Evolutionary conservation across 345 rosid genomes (phyloP), one percentile per base, ranked within the genome.

Genomic region (Eucalyptus viminalis): DNA sequence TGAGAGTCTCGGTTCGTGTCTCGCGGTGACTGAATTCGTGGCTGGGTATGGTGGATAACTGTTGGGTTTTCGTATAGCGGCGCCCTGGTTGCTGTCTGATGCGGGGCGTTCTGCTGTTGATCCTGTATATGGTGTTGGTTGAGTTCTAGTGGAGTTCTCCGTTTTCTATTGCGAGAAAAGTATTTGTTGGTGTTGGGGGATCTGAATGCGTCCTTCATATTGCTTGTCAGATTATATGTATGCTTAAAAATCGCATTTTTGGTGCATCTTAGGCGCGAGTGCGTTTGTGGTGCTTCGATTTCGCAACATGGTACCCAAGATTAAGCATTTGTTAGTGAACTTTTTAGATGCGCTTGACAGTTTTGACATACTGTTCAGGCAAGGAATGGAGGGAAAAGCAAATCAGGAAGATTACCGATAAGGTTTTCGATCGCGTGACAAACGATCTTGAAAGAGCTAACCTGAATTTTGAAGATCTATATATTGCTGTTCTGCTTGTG

Each of bases 361-460:
- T 19, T 62, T 62, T 27, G 4, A 88, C 6, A 24, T 29, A 11
- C 49, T 72, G 34, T 91, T 91, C 93, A 97, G 99, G 99, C 60
- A 96, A 93, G 92, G 92, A 96, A 45, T 95, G 99, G 99, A 96
- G 97, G 92, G 87, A 93, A 56, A 95, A 91, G 87, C 97, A 96
- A 80, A 94, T 96, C 80, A 89, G 94, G 86, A 89, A 91, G 86
- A 96, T 97, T 80, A 92, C 95, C 6, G 99, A 96, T 89, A 93
- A 91, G 92, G 97, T 95, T 56, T 97, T 90, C 31, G 92, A 93
- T 49, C 94, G 93, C 25, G 47, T 96, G 86, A 94, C 93, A 86
- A 88, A 89, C 88, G 91, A 95, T 89, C 87, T 94, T 3, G 99
- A 96, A 91, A 92, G 91, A 43, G 92, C 92, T 56, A 92, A 90